A percentile compares a stretch with the other conserved stretches of the same genome.
Conservation (phyloP, 140 eudicot species). For the Senecio squalidus region DNA sequence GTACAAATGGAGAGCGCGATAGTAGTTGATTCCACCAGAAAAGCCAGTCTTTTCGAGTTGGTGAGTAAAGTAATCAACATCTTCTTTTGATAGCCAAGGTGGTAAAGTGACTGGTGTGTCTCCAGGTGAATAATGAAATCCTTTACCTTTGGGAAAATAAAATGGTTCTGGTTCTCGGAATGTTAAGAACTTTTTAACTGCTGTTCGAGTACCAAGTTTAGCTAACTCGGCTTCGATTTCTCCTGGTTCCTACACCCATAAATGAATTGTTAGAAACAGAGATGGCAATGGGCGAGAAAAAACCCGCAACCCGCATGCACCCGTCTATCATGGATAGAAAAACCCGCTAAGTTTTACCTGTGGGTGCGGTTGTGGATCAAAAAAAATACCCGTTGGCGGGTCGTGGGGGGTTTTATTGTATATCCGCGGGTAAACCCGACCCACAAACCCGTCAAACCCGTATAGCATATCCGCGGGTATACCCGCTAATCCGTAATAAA, state of each 20-base stretch:
- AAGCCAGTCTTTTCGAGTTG: constrained; percentile 43
- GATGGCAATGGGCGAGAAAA: too few species aligned
- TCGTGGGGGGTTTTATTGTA: too few species aligned
- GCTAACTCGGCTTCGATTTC: constrained; percentile 45
- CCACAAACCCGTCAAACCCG: too few species aligned
- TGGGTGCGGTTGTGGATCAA: too few species aligned
- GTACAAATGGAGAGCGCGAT: constrained; percentile 53
- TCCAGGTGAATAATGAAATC: constrained; percentile 21
- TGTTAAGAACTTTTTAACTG: constrained; percentile 31
- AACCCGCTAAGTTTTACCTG: too few species aligned
- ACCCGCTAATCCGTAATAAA: too few species aligned
- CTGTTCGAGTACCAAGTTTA: constrained; percentile 7
- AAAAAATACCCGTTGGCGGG: too few species aligned
- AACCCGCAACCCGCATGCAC: too few species aligned
- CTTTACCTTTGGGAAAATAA: constrained; percentile 31
- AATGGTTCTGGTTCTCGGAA: constrained; percentile 30
- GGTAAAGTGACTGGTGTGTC: constrained; percentile 22
- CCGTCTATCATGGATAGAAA: too few species aligned
- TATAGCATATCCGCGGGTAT: too few species aligned
- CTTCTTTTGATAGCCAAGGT: constrained; percentile 60
- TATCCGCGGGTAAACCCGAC: too few species aligned
- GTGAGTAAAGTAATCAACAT: constrained; percentile 37
- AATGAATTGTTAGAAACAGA: background rate
- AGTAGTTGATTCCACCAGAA: constrained; percentile 62
- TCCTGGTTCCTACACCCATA: constrained; percentile 40